A percentile compares a stretch with the other conserved stretches of the same genome.
Conservation (phyloP, 1,284 basidiomycete species). For the Sporisorium iseilematis-ciliati region DNA sequence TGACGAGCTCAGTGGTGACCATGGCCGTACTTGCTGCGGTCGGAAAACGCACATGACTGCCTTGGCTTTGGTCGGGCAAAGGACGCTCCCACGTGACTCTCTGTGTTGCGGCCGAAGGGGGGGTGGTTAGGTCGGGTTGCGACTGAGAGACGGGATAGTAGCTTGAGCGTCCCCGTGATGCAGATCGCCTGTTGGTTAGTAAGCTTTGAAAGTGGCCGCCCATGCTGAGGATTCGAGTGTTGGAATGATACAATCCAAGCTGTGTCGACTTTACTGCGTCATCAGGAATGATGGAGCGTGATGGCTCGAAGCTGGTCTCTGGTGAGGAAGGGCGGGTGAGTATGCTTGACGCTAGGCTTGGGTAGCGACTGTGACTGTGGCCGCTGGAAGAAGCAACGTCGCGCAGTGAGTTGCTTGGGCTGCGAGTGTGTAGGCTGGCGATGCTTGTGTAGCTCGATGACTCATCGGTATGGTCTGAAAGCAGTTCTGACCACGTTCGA, state of each 20-base stretch:
- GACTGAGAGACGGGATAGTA: not conserved
- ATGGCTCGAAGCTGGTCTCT: not conserved
- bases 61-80: not conserved
- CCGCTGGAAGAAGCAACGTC: conserved; percentile 1
- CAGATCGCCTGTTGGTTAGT: not conserved
- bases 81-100: not conserved
- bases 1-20: conserved; percentile 9
- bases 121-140: conserved; percentile 2
- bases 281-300: not conserved
- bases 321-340: conserved; percentile 9
- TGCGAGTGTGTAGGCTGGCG: not conserved
- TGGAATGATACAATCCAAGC: not conserved
- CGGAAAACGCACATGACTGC: not conserved
- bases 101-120: not conserved
- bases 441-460: not conserved
- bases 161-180: not conserved
- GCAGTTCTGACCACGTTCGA: conserved; percentile 10
- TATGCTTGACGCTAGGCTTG: conserved; percentile 13
- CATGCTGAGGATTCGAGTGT: not conserved
- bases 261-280: not conserved
- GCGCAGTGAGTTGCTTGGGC: conserved; percentile 3
- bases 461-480: not conserved
- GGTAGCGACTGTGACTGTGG: conserved; percentile 9
- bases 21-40: not conserved
- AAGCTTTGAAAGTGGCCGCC: not conserved